Percentiles rank a stretch among this genome's conserved stretches.
Evolutionary conservation across 371 early-diverging fungal species (phyloP).

Genomic region (Mucor racemosus): DNA sequence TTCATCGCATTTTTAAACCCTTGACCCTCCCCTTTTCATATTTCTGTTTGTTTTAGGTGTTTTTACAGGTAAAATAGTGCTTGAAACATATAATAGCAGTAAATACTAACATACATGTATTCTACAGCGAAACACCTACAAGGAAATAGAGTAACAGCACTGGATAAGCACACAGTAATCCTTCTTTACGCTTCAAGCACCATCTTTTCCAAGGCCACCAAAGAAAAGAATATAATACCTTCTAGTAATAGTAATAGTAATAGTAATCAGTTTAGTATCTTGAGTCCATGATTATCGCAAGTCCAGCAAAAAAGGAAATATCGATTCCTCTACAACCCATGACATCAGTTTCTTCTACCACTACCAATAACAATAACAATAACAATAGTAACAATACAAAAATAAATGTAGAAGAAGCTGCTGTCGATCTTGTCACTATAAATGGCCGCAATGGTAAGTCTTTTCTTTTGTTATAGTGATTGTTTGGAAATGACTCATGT

Average conservation of each 20-base stretch:
- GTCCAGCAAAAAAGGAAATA: conserved; percentile 44
- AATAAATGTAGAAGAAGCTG: conserved; percentile 15
- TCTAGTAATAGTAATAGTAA: conserved; percentile 43
- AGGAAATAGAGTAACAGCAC: conserved; percentile 56
- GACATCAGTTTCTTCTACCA: conserved; percentile 22
- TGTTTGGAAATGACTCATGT: neutral
- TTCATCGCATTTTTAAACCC: conserved; percentile 14
- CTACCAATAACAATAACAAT: neutral
- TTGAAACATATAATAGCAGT: too few species aligned
- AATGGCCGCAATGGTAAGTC: conserved; percentile 13
- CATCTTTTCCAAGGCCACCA: conserved; percentile 60
- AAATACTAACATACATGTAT: neutral
- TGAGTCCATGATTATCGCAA: conserved; percentile 55
- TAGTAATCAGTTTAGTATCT: conserved; percentile 24
- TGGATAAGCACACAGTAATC: conserved; percentile 56
- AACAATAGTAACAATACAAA: neutral
- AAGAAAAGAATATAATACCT: conserved; percentile 50
- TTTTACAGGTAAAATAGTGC: conserved; percentile 23
- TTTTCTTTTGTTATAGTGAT: too few species aligned
- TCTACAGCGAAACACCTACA: conserved; percentile 38
- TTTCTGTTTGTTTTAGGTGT: conserved; percentile 36
- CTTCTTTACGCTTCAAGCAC: conserved; percentile 61
- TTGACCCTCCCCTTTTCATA: conserved; percentile 21
- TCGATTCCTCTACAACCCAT: conserved; percentile 49
- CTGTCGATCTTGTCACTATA: conserved; percentile 26